Conservation (phyloP, 2,329 filamentous ascomycete species). For the Sporothrix variecibatus region DNA sequence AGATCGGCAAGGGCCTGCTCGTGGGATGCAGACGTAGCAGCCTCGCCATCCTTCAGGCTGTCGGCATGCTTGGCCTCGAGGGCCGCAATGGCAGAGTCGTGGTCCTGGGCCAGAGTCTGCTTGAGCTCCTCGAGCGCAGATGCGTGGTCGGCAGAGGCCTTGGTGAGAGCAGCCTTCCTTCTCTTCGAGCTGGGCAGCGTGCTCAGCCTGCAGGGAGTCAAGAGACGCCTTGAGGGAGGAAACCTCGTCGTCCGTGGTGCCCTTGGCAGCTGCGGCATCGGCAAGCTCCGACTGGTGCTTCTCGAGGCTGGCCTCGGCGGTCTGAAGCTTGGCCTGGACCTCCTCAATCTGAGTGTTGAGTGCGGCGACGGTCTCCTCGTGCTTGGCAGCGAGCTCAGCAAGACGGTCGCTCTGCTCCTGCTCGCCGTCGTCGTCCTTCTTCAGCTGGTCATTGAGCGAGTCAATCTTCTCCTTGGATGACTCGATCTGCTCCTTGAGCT, state of each 20-base stretch:
- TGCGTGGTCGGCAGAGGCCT: slow-evolving; percentile 51
- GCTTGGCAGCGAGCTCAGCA: slow-evolving; percentile 51
- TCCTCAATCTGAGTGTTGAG: slow-evolving; percentile 53
- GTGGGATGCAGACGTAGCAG: slow-evolving; percentile 47
- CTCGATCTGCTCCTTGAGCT: slow-evolving; percentile 58
- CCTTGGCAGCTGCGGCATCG: slow-evolving; percentile 39
- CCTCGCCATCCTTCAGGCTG: slow-evolving; percentile 51
- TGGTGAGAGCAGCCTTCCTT: slow-evolving; percentile 43
- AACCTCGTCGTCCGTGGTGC: slow-evolving; percentile 40
- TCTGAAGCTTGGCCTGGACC: slow-evolving; percentile 52
- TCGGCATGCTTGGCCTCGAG: slow-evolving; percentile 57
- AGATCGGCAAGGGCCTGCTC: slow-evolving; percentile 54
- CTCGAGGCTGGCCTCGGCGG: slow-evolving; percentile 54
- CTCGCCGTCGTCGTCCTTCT: slow-evolving; percentile 46
- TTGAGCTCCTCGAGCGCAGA: slow-evolving; percentile 54
- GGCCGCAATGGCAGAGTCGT: slow-evolving; percentile 50
- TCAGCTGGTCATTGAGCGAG: slow-evolving; percentile 55
- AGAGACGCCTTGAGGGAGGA: slow-evolving; percentile 53
- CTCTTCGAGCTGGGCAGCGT: slow-evolving; percentile 43
- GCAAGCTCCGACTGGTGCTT: slow-evolving; percentile 52
- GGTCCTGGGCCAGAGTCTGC: slow-evolving; percentile 51
- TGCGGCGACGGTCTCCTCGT: slow-evolving; percentile 51
- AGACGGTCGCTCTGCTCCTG: slow-evolving; percentile 51
- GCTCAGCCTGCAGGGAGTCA: slow-evolving; percentile 48
- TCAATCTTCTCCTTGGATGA: slow-evolving; percentile 58